phyloP scores from a whole-genome alignment of 2,329 filamentous ascomycete genomes.

The Aspergillus aculeatinus region DNA sequence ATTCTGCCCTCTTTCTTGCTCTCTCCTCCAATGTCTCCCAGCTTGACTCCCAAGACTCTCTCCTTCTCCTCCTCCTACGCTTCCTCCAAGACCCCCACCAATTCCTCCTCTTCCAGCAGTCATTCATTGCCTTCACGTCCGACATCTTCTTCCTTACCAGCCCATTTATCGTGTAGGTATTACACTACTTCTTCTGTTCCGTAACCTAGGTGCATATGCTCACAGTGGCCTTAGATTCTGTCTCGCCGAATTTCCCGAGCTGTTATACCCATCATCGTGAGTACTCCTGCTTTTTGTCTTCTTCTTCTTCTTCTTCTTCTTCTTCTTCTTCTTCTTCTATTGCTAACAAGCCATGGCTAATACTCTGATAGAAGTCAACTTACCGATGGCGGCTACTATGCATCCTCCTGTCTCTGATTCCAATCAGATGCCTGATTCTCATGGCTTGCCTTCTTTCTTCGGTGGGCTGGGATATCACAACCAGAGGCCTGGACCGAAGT shows the following conservation, averaged over 20 bases:
- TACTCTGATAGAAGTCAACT: not conserved
- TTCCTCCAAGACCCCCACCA: not conserved
- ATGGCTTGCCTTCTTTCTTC: slow-evolving; percentile 25
- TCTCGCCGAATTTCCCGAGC: not conserved
- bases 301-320: not conserved
- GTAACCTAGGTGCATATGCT: not conserved
- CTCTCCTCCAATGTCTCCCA: not conserved
- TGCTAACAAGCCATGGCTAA: not conserved
- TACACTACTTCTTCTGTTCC: not conserved
- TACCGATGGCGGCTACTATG: not conserved
- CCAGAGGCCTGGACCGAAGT: slow-evolving; percentile 29
- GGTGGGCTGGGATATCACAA: slow-evolving; percentile 30
- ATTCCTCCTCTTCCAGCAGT: not conserved
- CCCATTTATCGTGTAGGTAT: slow-evolving; percentile 3
- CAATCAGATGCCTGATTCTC: slow-evolving; percentile 1
- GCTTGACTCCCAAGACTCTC: not conserved
- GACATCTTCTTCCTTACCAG: slow-evolving; percentile 1
- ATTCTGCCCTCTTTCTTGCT: not conserved
- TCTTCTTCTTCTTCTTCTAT: not conserved
- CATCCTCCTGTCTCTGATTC: slow-evolving; percentile 4
- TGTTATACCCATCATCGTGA: not conserved
- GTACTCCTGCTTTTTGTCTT: not conserved
- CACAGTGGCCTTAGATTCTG: not conserved
- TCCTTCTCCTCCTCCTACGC: not conserved
- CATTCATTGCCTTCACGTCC: slow-evolving; percentile 2